phyloP scores from a whole-genome alignment of 139 green algal genomes.

The Picocystis salinarum region DNA sequence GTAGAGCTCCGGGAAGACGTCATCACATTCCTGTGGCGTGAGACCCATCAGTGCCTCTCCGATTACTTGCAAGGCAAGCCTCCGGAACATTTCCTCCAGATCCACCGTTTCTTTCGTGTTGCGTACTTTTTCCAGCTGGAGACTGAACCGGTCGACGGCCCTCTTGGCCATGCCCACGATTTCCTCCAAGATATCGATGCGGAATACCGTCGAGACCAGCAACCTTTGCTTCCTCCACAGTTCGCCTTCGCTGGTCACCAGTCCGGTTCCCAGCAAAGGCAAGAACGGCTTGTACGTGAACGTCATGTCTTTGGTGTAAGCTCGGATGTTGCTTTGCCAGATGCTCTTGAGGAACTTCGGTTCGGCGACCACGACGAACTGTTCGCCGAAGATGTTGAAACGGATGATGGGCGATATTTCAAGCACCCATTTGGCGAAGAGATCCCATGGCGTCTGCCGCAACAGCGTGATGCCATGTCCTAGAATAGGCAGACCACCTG shows the following conservation, averaged over 20 bases:
- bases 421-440: too few species aligned
- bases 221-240: conserved; percentile 77
- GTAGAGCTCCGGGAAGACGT: conserved; percentile 81
- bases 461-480: too few species aligned
- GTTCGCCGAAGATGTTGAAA: conserved; percentile 9
- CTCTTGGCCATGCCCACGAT: conserved; percentile 57
- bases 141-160: conserved; percentile 41
- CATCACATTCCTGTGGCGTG: conserved; percentile 66
- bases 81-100: conserved; percentile 73
- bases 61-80: conserved; percentile 84
- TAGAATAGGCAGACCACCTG: too few species aligned
- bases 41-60: conserved; percentile 71
- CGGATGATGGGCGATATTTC: too few species aligned
- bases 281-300: conserved; percentile 61
- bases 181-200: conserved; percentile 73
- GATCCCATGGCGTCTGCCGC: too few species aligned
- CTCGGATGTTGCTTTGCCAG: conserved; percentile 5
- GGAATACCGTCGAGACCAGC: conserved; percentile 62
- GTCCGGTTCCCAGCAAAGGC: conserved; percentile 69
- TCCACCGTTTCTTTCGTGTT: conserved; percentile 32
- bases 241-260: conserved; percentile 72
- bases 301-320: conserved; percentile 8
- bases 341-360: conserved; percentile 10
- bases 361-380: conserved; percentile 12
- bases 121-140: conserved; percentile 39